Conservation (phyloP, 2,329 filamentous ascomycete species). For the Verticillium alfalfae region DNA sequence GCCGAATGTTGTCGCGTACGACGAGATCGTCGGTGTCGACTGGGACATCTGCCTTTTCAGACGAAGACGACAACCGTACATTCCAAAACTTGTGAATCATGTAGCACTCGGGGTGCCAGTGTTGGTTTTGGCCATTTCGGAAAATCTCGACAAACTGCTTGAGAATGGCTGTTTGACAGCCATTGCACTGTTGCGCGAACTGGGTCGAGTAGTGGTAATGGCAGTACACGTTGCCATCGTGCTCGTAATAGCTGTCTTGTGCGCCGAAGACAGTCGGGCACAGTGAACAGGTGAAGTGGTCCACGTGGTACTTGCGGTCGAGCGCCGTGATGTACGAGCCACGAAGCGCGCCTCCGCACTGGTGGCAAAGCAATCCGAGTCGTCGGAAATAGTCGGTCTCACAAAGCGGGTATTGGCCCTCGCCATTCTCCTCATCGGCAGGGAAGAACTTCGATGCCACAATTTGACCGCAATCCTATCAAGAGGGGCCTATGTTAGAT, state of each 20-base stretch:
- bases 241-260: conserved; percentile 98
- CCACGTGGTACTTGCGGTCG: conserved; percentile 97
- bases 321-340: conserved; percentile 98
- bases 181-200: conserved; percentile 93
- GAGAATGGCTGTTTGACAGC: conserved; percentile 92
- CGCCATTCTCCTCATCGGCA: conserved; percentile 81
- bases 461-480: conserved; percentile 89
- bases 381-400: conserved; percentile 97
- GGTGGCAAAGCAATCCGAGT: conserved; percentile 82
- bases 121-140: conserved; percentile 94
- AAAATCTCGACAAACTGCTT: conserved; percentile 99
- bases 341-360: conserved; percentile 86
- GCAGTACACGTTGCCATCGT: conserved; percentile 93
- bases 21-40: conserved; percentile 47
- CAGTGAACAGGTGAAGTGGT: conserved; percentile 97
- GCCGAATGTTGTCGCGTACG: conserved; percentile 69
- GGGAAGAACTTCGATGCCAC: conserved; percentile 99
- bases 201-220: conserved; percentile 98
- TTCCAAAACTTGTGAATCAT: conserved; percentile 99
- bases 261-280: conserved; percentile 98
- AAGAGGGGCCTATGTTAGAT: conserved; percentile 4
- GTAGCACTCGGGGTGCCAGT: conserved; percentile 99
- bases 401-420: conserved; percentile 87
- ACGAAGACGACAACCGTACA: conserved; percentile 69
- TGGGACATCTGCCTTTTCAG: conserved; percentile 39